Base-by-base conservation (phyloP, 1,139 yeast species). In the Yamadazyma jaroonii region DNA sequence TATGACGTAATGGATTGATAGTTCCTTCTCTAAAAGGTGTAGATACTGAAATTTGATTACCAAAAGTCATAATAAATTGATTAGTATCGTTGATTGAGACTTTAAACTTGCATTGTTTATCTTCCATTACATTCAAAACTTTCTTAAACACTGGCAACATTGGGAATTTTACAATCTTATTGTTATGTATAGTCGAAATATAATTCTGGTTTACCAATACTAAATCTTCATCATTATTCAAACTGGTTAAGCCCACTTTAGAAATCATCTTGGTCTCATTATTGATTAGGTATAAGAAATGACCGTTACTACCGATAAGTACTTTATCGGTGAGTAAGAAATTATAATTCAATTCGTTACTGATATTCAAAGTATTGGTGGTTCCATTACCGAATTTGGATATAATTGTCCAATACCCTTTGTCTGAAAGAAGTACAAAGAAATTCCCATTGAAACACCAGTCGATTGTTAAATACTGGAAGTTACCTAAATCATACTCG, bases 371-470 rank as follows among this genome's bases (percentile, higher is more conserved):
- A 0, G 72, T 61, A 38, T 55, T 57, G 42, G 65, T 67, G 9
- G 58, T 49, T 3, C 47, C 41, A 28, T 56, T 55, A 1, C 76
- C 76, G 42, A 67, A 68, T 41, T 59, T 62, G 3, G 73, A 61
- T 25, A 54, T 49, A 5, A 68, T 44, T 10, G 55, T 52, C 75
- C 74, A 71, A 27, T 44, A 43, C 1, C 62, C 62, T 12, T 56
- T 45, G 6, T 38, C 27, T 39, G 59, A 50, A 10, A 59, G 40
- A 2, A 58, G 23, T 2, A 51, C 45, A 39, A 68, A 62, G 40
- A 59, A 68, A 14, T 52, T 52, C 3, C 76, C 76, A 47, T 67
- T 57, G 1, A 64, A 56, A 0, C 74, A 58, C 75, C 75, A 70
- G 23, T 24, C 30, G 21, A 45, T 28, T 3, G 37, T 37, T 5